These are phyloP conservation scores for Saksenaea vasiformis DNA, from an alignment of 371 early-diverging fungal species.

Conservation along the genomic window DNA sequence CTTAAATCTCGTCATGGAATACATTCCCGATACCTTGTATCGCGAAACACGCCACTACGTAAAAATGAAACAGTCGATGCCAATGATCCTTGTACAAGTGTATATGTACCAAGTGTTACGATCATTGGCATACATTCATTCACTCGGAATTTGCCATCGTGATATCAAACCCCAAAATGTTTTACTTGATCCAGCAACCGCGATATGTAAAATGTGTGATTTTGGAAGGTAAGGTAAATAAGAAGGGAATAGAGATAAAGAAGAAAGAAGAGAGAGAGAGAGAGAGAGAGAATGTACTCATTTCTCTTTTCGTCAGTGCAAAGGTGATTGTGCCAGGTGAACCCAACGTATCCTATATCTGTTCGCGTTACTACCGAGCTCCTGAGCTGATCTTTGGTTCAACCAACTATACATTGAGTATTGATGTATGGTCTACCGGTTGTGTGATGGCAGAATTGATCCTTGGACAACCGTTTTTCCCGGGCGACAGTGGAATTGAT, in stretches of 20 bases:
- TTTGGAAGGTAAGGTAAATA: conserved; percentile 81
- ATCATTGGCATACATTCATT: conserved; percentile 92
- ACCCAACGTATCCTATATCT: conserved; percentile 97
- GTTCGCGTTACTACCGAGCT: conserved; percentile 98
- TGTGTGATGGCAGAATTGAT: conserved; percentile 99
- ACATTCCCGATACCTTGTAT: conserved; percentile 94
- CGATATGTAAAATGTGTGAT: conserved; percentile 97
- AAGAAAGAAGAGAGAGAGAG: background rate
- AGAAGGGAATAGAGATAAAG: background rate
- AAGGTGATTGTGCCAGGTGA: conserved; percentile 95
- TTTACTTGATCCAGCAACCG: conserved; percentile 72
- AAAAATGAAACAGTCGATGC: conserved; percentile 88
- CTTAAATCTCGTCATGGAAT: conserved; percentile 92
- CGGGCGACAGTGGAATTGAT: conserved; percentile 99
- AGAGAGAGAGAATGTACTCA: background rate
- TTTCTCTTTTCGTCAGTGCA: conserved; percentile 59
- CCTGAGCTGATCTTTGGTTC: conserved; percentile 99
- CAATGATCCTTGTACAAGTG: conserved; percentile 86
- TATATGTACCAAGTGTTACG: conserved; percentile 97
- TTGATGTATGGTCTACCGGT: conserved; percentile 98
- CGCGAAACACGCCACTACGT: conserved; percentile 86
- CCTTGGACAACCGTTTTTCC: conserved; percentile 96
- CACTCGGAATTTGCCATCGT: conserved; percentile 68
- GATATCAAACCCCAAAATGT: conserved; percentile 78
- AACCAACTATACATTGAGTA: conserved; percentile 89